These are phyloP conservation scores for Solanum tarapatanum DNA, from an alignment of 257 asterid species.

Conservation along the genomic window DNA sequence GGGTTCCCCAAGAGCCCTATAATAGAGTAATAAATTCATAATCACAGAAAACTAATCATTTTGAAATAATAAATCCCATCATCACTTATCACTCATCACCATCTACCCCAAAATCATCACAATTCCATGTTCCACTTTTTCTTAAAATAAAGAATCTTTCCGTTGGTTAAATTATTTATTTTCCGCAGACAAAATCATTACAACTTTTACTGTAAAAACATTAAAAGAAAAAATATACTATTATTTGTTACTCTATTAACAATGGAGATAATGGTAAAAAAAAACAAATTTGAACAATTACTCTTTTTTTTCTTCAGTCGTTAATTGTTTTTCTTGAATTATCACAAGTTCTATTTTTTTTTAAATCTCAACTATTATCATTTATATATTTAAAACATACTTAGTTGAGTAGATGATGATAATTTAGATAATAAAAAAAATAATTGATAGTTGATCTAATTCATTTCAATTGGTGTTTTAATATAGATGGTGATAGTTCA, in stretches of 20 bases:
- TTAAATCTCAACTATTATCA: no score
- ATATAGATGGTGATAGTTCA: neutral
- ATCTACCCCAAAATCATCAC: slow-evolving; percentile 13
- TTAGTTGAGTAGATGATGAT: neutral
- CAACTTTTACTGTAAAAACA: slow-evolving; percentile 16
- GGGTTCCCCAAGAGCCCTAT: slow-evolving; percentile 19
- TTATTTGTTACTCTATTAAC: neutral
- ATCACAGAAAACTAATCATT: slow-evolving; percentile 57
- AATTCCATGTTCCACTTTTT: neutral
- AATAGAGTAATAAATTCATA: slow-evolving; percentile 18
- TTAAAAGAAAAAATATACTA: neutral
- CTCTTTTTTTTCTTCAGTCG: neutral
- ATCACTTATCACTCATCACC: slow-evolving; percentile 31
- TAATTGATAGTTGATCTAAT: neutral
- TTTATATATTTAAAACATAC: no score
- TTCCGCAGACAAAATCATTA: slow-evolving; percentile 33
- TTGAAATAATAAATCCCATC: slow-evolving; percentile 73
- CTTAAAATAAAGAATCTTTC: slow-evolving; percentile 1
- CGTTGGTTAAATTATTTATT: neutral
- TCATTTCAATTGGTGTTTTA: neutral
- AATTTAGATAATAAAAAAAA: no score
- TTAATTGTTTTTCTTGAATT: neutral
- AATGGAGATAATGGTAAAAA: neutral
- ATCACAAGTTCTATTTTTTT: neutral
- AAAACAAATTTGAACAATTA: neutral